Evolutionary conservation across 108 stramenopile species (phyloP), one percentile per base, ranked within the genome.

Genomic region (Fragilariopsis cylindrus): DNA sequence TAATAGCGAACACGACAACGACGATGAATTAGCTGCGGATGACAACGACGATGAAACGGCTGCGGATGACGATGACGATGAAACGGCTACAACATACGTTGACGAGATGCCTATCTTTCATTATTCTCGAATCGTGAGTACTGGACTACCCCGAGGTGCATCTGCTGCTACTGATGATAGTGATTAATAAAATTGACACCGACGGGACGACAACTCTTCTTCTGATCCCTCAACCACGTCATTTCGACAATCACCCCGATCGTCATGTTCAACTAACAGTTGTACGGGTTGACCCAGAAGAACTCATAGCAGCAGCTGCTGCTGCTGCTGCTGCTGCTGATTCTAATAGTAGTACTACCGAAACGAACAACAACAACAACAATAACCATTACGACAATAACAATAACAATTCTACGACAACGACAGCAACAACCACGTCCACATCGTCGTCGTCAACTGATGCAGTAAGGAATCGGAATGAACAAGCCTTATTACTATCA

Each of bases 181-280:
- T 19, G 19, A 19, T 19, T 19, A 0, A 19, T 9, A 60, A 15
- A 60, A 15, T 60, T 13, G 68, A 53, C 21, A 69, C 49, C 19
- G 52, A 18, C 7, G 8, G 55, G 9, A n/a, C 48, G 50, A 67
- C 41, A 21, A 58, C 7, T 9, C n/a, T 16, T n/a, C 57, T 7
- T n/a, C 15, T 7, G 16, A 16, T 7, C 57, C n/a, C 16, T 16
- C 57, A 7, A 19, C 19, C 0, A 19, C 19, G 19, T 19, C 19
- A 19, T 19, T 19, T 19, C 19, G 19, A 19, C 7, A 58, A 19
- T 9, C 21, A 16, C 11, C 0, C 5, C 64, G 8, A 8, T 60
- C 58, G 19, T 62, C 44, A 18, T 72, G 71, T 60, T 72, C 71
- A 13, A 72, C 18, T 72, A 15, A 21, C 71, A n/a, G 66, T 50